phyloP scores from a whole-genome alignment of 495 filamentous ascomycete species.

The Penicillium pulvis region DNA sequence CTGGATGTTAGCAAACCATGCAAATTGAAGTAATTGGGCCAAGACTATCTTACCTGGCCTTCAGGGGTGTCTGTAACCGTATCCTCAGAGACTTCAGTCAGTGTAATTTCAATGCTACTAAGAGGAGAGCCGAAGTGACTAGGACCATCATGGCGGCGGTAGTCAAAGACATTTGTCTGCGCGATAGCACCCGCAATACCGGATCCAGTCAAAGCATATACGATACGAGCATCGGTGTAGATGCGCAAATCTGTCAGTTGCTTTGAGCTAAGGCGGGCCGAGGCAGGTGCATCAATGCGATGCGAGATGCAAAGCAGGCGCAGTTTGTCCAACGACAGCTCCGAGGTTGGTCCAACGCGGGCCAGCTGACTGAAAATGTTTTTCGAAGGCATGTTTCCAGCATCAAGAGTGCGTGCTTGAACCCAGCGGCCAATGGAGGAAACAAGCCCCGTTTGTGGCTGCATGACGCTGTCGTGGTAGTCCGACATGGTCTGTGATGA shows the following conservation, averaged over 20 bases:
- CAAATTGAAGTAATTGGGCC: not conserved
- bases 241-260: conserved; percentile 77
- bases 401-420: conserved; percentile 65
- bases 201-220: conserved; percentile 83
- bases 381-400: conserved; percentile 64
- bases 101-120: conserved; percentile 74
- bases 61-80: conserved; percentile 54
- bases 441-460: conserved; percentile 50
- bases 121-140: conserved; percentile 84
- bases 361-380: conserved; percentile 44
- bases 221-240: conserved; percentile 75
- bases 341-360: conserved; percentile 62
- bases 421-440: conserved; percentile 67
- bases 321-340: conserved; percentile 69
- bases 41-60: conserved; percentile 59
- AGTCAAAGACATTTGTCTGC: conserved; percentile 87
- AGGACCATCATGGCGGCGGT: conserved; percentile 58
- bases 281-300: conserved; percentile 34
- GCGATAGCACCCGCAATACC: conserved; percentile 80
- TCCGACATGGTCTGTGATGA: conserved; percentile 71
- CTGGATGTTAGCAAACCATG: conserved; percentile 1
- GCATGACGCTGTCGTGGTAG: conserved; percentile 60
- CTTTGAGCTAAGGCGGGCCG: conserved; percentile 56
- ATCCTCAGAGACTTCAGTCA: conserved; percentile 61
- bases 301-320: conserved; percentile 54